Evolutionary conservation across 345 rosid species (phyloP).

Genomic region (Camelina laxa): DNA sequence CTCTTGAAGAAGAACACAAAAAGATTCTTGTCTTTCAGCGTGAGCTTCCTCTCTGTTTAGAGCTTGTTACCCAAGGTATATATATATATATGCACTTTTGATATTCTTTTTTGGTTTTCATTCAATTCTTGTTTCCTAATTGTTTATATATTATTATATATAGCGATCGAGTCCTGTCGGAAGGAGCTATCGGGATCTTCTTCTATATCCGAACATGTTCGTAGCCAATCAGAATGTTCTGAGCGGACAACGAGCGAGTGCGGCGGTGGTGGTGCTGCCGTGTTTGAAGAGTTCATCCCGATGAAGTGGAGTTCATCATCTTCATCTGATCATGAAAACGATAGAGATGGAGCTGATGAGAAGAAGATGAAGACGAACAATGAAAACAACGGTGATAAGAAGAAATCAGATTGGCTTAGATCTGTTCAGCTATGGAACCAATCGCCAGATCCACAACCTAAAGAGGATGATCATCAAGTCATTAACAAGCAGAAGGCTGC

Average conservation of each 20-base stretch:
- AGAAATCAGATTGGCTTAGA: conserved; percentile 94
- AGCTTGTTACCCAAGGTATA: conserved; percentile 83
- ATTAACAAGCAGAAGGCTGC: conserved; percentile 43
- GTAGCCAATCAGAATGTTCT: conserved; percentile 71
- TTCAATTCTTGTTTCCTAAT: not conserved
- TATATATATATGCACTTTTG: not conserved
- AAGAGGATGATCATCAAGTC: conserved; percentile 50
- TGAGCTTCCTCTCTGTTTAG: conserved; percentile 90
- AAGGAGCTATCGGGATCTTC: conserved; percentile 64
- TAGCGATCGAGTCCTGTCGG: conserved; percentile 78
- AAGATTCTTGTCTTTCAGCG: conserved; percentile 88
- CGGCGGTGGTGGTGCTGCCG: conserved; percentile 45
- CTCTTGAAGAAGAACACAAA: conserved; percentile 74
- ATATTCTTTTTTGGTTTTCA: not conserved
- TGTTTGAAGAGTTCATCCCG: conserved; percentile 85
- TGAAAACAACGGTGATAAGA: conserved; percentile 40
- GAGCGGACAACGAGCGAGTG: conserved; percentile 72
- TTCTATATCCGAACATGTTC: conserved; percentile 53
- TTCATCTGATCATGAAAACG: conserved; percentile 44
- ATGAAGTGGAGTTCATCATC: conserved; percentile 49
- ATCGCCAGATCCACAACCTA: conserved; percentile 60
- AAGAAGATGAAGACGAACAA: not conserved
- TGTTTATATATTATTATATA: not conserved
- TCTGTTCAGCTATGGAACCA: conserved; percentile 96
- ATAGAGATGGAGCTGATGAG: conserved; percentile 17